A percentile compares a stretch with the other conserved stretches of the same genome.
Evolutionary conservation across 495 filamentous ascomycete species (phyloP).

Genomic region (Friedmanniomyces endolithicus): DNA sequence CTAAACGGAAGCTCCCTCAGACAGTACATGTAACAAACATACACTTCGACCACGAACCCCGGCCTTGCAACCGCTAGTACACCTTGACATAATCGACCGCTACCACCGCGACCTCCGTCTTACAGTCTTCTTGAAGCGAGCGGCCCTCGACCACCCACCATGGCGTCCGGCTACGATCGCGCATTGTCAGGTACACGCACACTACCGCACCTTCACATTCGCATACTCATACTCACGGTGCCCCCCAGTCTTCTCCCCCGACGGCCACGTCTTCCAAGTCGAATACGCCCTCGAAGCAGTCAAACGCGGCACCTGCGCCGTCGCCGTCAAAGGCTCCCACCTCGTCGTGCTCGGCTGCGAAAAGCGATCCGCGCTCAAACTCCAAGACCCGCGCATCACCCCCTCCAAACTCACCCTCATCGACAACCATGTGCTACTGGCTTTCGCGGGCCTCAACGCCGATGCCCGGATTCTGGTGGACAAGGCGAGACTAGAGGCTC

Average conservation of each 20-base stretch:
- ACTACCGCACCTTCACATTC: neutral
- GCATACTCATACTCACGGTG: slow-evolving; percentile 10
- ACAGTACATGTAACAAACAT: no score
- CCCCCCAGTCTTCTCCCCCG: slow-evolving; percentile 50
- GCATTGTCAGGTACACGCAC: slow-evolving; percentile 18
- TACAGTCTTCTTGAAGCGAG: neutral
- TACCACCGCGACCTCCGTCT: neutral
- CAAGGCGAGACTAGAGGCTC: slow-evolving; percentile 91
- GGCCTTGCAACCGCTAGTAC: no score
- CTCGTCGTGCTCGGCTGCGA: slow-evolving; percentile 96
- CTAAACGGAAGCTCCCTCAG: no score
- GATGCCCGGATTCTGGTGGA: slow-evolving; percentile 95
- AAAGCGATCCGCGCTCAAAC: slow-evolving; percentile 96
- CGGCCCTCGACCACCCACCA: slow-evolving; percentile 12
- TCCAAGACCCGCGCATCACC: slow-evolving; percentile 98
- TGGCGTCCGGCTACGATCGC: slow-evolving; percentile 34
- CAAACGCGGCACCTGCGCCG: slow-evolving; percentile 96
- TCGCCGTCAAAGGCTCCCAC: slow-evolving; percentile 88
- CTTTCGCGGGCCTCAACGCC: slow-evolving; percentile 92
- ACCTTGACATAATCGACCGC: no score
- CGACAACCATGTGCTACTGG: slow-evolving; percentile 90
- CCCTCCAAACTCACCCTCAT: slow-evolving; percentile 93
- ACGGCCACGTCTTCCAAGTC: slow-evolving; percentile 98
- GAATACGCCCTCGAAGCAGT: slow-evolving; percentile 98
- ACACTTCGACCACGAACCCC: no score